Conservation (phyloP, 2,329 filamentous ascomycete species). For the Didymella segeticola region DNA sequence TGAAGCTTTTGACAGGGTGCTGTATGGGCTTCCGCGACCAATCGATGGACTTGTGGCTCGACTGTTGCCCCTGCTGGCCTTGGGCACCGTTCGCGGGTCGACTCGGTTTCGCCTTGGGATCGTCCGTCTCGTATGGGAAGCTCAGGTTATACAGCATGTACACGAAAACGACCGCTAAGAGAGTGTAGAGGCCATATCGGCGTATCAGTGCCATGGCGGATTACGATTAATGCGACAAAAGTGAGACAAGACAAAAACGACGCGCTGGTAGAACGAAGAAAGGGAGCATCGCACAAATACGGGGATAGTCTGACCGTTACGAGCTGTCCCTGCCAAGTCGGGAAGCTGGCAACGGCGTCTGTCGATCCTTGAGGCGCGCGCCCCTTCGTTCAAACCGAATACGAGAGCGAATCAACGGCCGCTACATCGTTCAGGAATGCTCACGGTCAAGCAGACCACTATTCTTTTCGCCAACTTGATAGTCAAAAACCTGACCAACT, state of each 20-base stretch:
- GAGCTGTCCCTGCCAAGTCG: conserved; percentile 17
- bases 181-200: conserved; percentile 47
- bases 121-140: conserved; percentile 37
- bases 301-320: conserved; percentile 6
- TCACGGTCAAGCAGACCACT: neutral
- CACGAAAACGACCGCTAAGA: conserved; percentile 43
- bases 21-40: conserved; percentile 52
- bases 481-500: neutral
- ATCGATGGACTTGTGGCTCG: conserved; percentile 35
- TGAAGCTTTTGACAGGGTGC: conserved; percentile 48
- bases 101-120: conserved; percentile 5
- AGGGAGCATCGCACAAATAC: conserved; percentile 6
- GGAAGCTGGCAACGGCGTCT: conserved; percentile 6
- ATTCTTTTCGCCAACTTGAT: neutral
- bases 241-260: conserved; percentile 15
- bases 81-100: conserved; percentile 16
- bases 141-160: conserved; percentile 49
- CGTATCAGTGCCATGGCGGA: conserved; percentile 48
- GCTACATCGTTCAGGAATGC: neutral
- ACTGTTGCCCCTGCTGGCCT: conserved; percentile 3
- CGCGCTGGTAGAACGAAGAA: neutral
- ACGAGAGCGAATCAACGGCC: neutral
- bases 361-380: conserved; percentile 9
- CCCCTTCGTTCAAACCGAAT: neutral
- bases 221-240: conserved; percentile 20